These are phyloP conservation scores for Aspergillus novofumigatus DNA, from an alignment of 2,329 filamentous ascomycete genomes.

Conservation along the genomic window DNA sequence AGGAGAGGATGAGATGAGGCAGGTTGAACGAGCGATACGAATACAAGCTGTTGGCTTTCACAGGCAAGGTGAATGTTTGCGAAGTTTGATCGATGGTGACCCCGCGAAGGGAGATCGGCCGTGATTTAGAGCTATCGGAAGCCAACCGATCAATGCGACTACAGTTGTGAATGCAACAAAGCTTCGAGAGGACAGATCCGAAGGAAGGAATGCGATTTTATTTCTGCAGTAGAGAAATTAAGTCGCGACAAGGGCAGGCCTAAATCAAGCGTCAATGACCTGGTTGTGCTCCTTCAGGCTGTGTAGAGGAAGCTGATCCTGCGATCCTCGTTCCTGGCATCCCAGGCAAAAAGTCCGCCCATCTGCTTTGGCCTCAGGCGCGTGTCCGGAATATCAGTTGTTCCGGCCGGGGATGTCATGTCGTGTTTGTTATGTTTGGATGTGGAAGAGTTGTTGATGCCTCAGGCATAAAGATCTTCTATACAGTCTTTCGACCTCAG, in stretches of 20 bases:
- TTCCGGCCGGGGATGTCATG: background rate
- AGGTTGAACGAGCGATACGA: background rate
- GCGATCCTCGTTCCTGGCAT: slow-evolving; percentile 4
- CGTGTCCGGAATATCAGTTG: slow-evolving; percentile 15
- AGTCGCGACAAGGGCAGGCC: slow-evolving; percentile 8
- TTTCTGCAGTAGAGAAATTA: slow-evolving; percentile 6
- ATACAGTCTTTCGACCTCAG: background rate
- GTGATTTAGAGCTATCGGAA: slow-evolving; percentile 17
- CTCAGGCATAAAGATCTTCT: background rate
- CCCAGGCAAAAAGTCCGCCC: slow-evolving; percentile 21
- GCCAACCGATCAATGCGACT: slow-evolving; percentile 15
- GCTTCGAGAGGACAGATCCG: slow-evolving; percentile 5
- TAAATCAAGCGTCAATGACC: slow-evolving; percentile 12
- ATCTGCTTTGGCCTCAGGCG: slow-evolving; percentile 17
- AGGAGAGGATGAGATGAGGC: background rate
- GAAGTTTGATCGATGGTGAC: slow-evolving; percentile 3
- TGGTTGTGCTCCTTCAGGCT: slow-evolving; percentile 12
- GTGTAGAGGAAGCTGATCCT: slow-evolving; percentile 8
- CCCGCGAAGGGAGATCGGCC: background rate
- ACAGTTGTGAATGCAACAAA: slow-evolving; percentile 7
- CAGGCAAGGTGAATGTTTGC: slow-evolving; percentile 1
- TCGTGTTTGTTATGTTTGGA: background rate
- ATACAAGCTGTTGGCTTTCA: background rate
- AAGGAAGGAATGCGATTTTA: background rate
- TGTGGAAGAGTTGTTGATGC: background rate